These are phyloP conservation scores for Penicillium coffeae DNA, from an alignment of 495 filamentous ascomycete species.

Conservation along the genomic window DNA sequence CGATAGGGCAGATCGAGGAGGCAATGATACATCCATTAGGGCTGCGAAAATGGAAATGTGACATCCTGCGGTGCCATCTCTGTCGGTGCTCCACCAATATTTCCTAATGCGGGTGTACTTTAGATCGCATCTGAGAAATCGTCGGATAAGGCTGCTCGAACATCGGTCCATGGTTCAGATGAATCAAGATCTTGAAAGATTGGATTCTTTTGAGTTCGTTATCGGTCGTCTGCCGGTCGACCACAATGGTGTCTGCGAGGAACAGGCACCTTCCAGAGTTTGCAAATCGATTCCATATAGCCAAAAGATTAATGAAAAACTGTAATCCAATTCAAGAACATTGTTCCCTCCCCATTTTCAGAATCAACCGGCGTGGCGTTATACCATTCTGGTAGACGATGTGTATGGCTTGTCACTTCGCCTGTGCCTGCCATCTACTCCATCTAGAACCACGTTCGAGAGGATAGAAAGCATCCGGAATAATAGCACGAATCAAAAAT, in stretches of 20 bases:
- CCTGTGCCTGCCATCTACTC: neutral
- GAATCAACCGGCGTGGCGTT: no score
- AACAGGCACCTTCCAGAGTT: no score
- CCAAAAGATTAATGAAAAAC: no score
- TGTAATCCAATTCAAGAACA: no score
- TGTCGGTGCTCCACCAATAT: constrained; percentile 9
- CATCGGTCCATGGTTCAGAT: neutral
- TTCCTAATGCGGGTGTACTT: constrained; percentile 31
- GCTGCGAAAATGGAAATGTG: constrained; percentile 26
- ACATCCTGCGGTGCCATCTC: constrained; percentile 33
- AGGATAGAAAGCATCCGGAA: neutral
- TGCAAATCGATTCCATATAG: no score
- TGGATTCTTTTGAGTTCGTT: neutral
- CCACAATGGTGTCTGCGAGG: no score
- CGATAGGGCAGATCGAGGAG: constrained; percentile 9
- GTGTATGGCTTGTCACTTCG: neutral
- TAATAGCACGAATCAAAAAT: constrained; percentile 7
- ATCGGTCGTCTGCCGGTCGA: no score
- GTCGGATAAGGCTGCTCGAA: neutral
- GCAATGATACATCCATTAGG: constrained; percentile 13
- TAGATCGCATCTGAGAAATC: neutral
- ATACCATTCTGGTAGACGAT: neutral
- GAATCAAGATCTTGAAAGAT: neutral
- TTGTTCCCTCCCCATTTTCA: no score
- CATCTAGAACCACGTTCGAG: neutral